These are phyloP conservation scores for Saccharomycopsis schoenii DNA, from an alignment of 805 yeast genomes.

Conservation along the genomic window DNA sequence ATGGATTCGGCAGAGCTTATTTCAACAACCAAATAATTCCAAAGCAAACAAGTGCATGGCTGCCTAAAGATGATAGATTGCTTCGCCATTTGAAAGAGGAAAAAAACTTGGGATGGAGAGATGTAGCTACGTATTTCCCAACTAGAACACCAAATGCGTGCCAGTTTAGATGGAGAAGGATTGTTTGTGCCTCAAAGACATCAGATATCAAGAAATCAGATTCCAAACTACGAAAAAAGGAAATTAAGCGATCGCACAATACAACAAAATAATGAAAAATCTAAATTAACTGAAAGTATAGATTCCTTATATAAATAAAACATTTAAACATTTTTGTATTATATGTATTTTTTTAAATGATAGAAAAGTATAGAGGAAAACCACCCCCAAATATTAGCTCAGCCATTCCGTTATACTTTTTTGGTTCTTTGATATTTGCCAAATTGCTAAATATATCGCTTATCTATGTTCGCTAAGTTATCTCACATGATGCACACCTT, in stretches of 20 bases:
- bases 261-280: not conserved
- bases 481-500: too few species aligned
- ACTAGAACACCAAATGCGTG: conserved; percentile 47
- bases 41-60: conserved; percentile 31
- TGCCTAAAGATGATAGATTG: conserved; percentile 35
- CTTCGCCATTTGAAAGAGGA: conserved; percentile 39
- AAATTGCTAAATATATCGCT: too few species aligned
- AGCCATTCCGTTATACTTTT: too few species aligned
- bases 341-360: too few species aligned
- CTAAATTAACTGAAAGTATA: too few species aligned
- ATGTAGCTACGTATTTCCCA: conserved; percentile 39
- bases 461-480: too few species aligned
- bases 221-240: not conserved
- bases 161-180: conserved; percentile 46
- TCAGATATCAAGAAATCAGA: not conserved
- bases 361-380: too few species aligned
- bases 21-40: not conserved
- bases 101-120: conserved; percentile 47
- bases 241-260: not conserved
- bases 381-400: too few species aligned
- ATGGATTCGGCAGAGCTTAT: not conserved
- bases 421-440: too few species aligned
- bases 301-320: not conserved
- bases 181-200: conserved; percentile 13
- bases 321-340: not conserved